These are phyloP conservation scores for Sclerotinia nivalis DNA, from an alignment of 2,329 filamentous ascomycete genomes.

Conservation along the genomic window DNA sequence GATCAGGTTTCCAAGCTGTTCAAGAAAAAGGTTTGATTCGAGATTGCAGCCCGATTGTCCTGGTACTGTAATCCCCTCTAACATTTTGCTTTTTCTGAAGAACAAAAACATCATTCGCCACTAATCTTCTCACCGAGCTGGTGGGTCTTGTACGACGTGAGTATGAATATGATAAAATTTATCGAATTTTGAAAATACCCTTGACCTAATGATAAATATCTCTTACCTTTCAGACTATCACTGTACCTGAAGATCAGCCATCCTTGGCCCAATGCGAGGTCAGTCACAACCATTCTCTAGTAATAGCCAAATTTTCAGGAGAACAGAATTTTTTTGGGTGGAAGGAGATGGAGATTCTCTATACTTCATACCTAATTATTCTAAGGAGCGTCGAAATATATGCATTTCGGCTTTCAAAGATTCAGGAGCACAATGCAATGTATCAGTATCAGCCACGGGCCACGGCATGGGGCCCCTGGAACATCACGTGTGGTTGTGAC, in stretches of 20 bases:
- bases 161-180: not conserved
- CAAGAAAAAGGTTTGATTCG: not conserved
- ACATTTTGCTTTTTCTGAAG: constrained; percentile 8
- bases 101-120: not conserved
- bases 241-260: not conserved
- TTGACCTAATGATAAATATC: not conserved
- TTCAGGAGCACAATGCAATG: not conserved
- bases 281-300: not conserved
- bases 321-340: not conserved
- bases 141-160: not conserved
- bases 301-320: not conserved
- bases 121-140: not conserved
- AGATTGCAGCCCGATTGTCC: not conserved
- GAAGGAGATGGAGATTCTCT: not conserved
- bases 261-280: not conserved
- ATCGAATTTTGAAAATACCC: not conserved
- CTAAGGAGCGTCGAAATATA: not conserved
- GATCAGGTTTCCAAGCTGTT: not conserved
- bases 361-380: not conserved
- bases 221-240: not conserved
- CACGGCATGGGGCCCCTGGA: not conserved
- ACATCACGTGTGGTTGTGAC: not conserved
- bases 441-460: not conserved
- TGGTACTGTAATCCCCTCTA: not conserved
- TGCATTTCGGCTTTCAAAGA: not conserved